Evolutionary conservation across 164 flowering plant genomes (phyloP), one percentile per base, ranked within the genome.

Genomic region (Echeveria elegans): DNA sequence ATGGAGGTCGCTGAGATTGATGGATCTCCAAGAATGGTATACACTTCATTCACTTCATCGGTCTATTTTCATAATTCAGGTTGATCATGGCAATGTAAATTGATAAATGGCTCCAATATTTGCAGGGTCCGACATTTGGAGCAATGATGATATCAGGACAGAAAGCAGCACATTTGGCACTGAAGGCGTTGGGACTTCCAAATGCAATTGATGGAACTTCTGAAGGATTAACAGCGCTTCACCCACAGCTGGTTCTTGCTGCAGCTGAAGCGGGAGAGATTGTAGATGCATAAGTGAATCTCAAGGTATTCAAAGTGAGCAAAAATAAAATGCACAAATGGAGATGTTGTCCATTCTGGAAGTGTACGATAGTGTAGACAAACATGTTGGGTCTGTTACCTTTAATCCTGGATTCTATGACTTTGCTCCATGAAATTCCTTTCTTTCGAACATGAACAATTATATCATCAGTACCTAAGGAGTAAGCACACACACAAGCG

Each of bases 1-100:
- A 89, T 89, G 96, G 97, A 92, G 58, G 97, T 92, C 30, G 96
- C 97, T 0, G 97, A 92, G 78, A 91, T 91, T 28, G 96, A 89
- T 65, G 97, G 58, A 52, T 52, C 58, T 28, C 58, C 58, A 52
- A 52, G 58, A 52, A 52, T 52, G 58, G 58, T 52, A 52, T 21
- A 52, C 58, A 52, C 58, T 52, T 23, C 58, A 52, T 52, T 52
- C 26, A 11, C 58, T 18, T 0, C 58, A 52, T 23, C n/a, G 18
- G 14, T 36, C 1, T 47, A 47, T 16, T 47, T 4, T 6, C n/a
- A 47, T 47, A 47, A 16, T 16, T 47, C 6, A 4, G 52, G 52
- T 47, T 16, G 21, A 47, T 47, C 52, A 36, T 36, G 9, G 38
- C 9, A 10, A 36, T 6, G 9, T 36, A 36, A 10, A 36, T 14